Conservation (phyloP, 495 filamentous ascomycete species). For the Neurospora discreta region DNA sequence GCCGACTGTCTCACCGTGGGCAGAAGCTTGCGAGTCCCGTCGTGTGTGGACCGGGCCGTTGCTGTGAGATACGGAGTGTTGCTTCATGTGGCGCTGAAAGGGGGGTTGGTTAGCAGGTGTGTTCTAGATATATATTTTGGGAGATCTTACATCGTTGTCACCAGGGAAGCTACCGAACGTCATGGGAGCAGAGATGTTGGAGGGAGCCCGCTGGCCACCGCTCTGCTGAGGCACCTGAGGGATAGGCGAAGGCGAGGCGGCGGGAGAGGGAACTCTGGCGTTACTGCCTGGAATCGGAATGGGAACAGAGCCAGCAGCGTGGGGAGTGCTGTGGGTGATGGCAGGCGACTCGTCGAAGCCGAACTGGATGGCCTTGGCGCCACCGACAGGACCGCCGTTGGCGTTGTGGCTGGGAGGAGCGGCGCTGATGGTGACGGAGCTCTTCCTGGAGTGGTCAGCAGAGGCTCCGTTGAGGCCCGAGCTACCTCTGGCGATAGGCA, state of each 20-base stretch:
- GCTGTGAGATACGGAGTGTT: constrained; percentile 39
- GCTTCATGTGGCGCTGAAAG: constrained; percentile 45
- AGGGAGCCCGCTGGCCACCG: constrained; percentile 71
- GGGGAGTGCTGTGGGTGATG: constrained; percentile 47
- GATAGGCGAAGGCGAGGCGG: constrained; percentile 78
- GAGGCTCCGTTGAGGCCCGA: constrained; percentile 42
- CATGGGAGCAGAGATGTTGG: constrained; percentile 50
- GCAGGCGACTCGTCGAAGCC: constrained; percentile 68
- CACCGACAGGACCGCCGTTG: constrained; percentile 56
- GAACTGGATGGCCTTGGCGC: constrained; percentile 56
- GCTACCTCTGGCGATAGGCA: constrained; percentile 58
- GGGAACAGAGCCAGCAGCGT: constrained; percentile 44
- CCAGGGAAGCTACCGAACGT: constrained; percentile 78
- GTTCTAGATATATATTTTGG: background rate
- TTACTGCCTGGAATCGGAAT: constrained; percentile 55
- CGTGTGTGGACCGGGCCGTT: constrained; percentile 60
- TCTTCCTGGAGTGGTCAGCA: constrained; percentile 67
- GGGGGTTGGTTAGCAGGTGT: constrained; percentile 19
- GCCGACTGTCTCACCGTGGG: constrained; percentile 65
- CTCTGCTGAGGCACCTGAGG: constrained; percentile 71
- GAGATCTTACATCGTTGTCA: constrained; percentile 56
- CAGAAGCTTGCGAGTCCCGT: constrained; percentile 71
- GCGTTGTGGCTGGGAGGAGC: constrained; percentile 61
- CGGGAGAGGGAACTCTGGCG: constrained; percentile 57
- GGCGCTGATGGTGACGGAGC: constrained; percentile 78